Evolutionary conservation across 257 asterid genomes (phyloP).

Genomic region (Scutellaria minor): DNA sequence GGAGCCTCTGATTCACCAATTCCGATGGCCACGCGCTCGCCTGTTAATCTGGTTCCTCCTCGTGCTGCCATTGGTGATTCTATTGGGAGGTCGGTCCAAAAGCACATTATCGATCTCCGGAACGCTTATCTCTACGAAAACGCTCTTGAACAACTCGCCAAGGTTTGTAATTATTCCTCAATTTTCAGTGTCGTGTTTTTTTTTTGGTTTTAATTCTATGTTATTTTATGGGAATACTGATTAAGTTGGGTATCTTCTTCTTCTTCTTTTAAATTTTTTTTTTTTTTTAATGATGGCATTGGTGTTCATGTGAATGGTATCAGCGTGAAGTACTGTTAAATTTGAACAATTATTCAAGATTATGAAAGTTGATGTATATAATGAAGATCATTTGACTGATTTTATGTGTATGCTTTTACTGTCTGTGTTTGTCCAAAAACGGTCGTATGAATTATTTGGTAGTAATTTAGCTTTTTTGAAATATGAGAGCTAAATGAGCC

Average conservation of each 20-base stretch:
- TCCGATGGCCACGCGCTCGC: neutral
- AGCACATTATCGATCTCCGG: slow-evolving; percentile 40
- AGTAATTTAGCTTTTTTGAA: no score
- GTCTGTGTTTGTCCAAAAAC: neutral
- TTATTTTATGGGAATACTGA: neutral
- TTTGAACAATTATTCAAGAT: no score
- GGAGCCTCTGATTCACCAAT: neutral
- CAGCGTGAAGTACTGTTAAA: neutral
- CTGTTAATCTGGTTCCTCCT: neutral
- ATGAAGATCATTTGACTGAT: neutral
- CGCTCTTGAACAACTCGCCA: slow-evolving; percentile 39
- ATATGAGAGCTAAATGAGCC: no score
- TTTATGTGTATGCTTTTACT: neutral
- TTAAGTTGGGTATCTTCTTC: no score
- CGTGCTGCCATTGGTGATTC: neutral
- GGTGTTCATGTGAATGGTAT: neutral
- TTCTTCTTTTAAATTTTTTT: no score
- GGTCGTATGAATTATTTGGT: no score
- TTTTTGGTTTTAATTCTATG: neutral
- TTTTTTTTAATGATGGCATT: neutral
- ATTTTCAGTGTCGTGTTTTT: neutral
- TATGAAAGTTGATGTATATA: neutral
- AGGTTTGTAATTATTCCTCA: slow-evolving; percentile 24
- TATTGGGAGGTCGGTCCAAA: slow-evolving; percentile 1
- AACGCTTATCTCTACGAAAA: slow-evolving; percentile 31